phyloP scores from a whole-genome alignment of 352 stramenopile species.

The Phytopythium aichiense region DNA sequence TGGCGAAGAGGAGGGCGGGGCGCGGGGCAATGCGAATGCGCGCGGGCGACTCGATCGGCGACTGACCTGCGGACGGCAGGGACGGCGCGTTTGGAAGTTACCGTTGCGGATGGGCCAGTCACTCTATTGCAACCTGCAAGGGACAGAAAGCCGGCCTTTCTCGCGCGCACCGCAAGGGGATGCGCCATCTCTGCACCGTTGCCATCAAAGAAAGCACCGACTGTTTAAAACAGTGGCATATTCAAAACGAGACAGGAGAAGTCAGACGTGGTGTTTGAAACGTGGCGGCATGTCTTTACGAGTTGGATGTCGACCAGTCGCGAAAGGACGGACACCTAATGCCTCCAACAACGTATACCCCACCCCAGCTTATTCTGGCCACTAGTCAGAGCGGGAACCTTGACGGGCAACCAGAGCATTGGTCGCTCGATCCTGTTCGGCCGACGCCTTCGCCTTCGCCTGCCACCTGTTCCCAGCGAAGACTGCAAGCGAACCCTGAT shows the following conservation, averaged over 20 bases:
- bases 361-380: not conserved
- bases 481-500: not conserved
- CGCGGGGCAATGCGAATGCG: no score
- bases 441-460: not conserved
- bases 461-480: not conserved
- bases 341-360: not conserved
- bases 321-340: not conserved
- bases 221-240: not conserved
- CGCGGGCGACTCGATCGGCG: no score
- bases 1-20: not conserved
- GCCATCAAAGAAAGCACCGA: not conserved
- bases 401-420: not conserved
- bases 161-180: not conserved
- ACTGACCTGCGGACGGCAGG: no score
- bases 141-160: no score
- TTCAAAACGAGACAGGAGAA: not conserved
- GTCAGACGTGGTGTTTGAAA: not conserved
- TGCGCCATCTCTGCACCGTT: not conserved
- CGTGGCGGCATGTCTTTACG: not conserved
- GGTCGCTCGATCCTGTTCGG: not conserved
- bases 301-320: not conserved
- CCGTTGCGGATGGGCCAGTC: no score
- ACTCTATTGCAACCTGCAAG: no score
- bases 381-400: no score
- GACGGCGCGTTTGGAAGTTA: no score